Evolutionary conservation across 2,329 filamentous ascomycete genomes (phyloP).

Genomic region (Grosmannia serpens): DNA sequence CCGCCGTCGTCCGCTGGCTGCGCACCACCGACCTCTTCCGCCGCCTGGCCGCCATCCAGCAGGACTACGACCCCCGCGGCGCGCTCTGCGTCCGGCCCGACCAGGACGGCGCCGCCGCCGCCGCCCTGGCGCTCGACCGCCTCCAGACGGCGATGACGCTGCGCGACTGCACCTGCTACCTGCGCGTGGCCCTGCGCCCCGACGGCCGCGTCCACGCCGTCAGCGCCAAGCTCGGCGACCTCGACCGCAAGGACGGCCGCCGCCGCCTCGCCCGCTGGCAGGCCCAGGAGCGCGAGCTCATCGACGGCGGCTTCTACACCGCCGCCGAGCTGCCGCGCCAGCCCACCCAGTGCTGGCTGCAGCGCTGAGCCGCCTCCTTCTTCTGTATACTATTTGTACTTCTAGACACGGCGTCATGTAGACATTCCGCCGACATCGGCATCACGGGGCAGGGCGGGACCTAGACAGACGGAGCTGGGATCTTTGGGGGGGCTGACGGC

Average conservation of each 20-base stretch:
- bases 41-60: conserved; percentile 28
- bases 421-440: not conserved
- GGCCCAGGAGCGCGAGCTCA: conserved; percentile 47
- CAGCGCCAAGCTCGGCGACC: conserved; percentile 56
- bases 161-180: conserved; percentile 65
- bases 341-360: conserved; percentile 16
- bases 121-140: conserved; percentile 23
- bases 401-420: not conserved
- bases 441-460: not conserved
- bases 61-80: conserved; percentile 17
- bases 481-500: no score
- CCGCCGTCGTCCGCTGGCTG: conserved; percentile 25
- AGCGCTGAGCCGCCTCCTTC: not conserved
- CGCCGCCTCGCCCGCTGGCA: conserved; percentile 62
- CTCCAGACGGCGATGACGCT: conserved; percentile 68
- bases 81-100: not conserved
- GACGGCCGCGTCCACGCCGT: conserved; percentile 39
- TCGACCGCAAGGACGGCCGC: conserved; percentile 61
- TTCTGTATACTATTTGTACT: not conserved
- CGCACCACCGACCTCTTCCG: conserved; percentile 26
- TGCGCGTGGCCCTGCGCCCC: conserved; percentile 56
- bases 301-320: conserved; percentile 57
- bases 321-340: conserved; percentile 13
- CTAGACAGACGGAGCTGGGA: not conserved
- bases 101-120: not conserved